phyloP scores from a whole-genome alignment of 192 early-diverging fungal genomes.

The Glomus cerebriforme region DNA sequence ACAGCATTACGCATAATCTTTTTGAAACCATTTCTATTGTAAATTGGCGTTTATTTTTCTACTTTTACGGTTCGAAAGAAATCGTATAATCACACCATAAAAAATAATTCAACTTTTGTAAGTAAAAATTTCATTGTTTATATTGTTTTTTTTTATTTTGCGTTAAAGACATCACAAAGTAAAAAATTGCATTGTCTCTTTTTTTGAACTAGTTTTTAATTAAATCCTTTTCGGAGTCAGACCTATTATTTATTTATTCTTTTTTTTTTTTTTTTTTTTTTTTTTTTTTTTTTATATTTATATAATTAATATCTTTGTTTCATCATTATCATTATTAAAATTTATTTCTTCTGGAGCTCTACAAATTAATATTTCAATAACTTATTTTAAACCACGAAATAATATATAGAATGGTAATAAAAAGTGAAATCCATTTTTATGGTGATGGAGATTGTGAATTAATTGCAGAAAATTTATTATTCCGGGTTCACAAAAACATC shows the following conservation, averaged over 20 bases:
- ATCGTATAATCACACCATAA: neutral
- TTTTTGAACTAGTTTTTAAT: neutral
- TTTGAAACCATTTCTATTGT: neutral
- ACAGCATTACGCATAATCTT: neutral
- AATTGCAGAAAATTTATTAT: conserved; percentile 6
- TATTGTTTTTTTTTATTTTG: neutral
- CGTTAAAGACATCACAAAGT: too few species aligned
- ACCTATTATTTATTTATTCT: too few species aligned
- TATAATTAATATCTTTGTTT: neutral
- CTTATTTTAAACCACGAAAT: too few species aligned
- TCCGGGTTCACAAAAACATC: conserved; percentile 30
- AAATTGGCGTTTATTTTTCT: neutral
- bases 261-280: neutral
- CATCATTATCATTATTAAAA: too few species aligned
- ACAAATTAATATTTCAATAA: too few species aligned
- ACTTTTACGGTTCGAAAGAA: neutral
- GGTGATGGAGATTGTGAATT: conserved; percentile 31
- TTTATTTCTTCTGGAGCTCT: too few species aligned
- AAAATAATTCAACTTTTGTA: neutral
- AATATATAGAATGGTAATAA: neutral
- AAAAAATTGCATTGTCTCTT: neutral
- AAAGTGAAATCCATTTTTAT: conserved; percentile 25
- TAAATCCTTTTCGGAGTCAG: too few species aligned
- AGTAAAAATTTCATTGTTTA: neutral
- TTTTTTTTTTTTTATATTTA: neutral